Evolutionary conservation across 2,329 filamentous ascomycete species (phyloP).

Genomic region (Fusarium nelsonii): DNA sequence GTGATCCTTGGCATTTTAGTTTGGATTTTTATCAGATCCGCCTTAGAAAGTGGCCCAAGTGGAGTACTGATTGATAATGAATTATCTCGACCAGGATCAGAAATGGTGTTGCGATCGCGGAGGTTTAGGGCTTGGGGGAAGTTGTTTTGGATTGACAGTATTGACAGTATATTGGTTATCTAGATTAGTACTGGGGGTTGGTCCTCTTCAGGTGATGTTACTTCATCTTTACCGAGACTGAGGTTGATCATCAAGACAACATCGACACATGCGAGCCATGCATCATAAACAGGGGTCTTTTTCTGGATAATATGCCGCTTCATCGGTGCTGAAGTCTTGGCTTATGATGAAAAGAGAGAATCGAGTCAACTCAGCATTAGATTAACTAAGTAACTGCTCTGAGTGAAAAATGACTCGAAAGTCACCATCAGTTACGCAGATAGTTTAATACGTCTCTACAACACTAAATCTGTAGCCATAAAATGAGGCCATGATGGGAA

Average conservation of each 20-base stretch:
- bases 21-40: constrained; percentile 42
- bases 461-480: not conserved
- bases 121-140: constrained; percentile 13
- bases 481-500: constrained; percentile 20
- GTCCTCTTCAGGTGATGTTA: too few species aligned
- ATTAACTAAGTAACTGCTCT: not conserved
- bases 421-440: constrained; percentile 1
- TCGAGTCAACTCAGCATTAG: not conserved
- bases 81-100: constrained; percentile 20
- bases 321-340: constrained; percentile 22
- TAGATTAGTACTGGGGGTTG: too few species aligned
- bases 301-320: constrained; percentile 24
- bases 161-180: not conserved
- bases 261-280: not conserved
- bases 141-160: not conserved
- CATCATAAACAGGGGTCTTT: constrained; percentile 16
- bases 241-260: not conserved
- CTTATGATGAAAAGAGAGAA: not conserved
- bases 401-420: not conserved
- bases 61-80: constrained; percentile 40
- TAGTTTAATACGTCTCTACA: not conserved
- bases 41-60: constrained; percentile 17
- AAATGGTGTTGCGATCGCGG: constrained; percentile 21
- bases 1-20: constrained; percentile 43
- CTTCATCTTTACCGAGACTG: not conserved